Evolutionary conservation across 2,329 filamentous ascomycete genomes (phyloP).

Genomic region (Zasmidium citrigriseum): DNA sequence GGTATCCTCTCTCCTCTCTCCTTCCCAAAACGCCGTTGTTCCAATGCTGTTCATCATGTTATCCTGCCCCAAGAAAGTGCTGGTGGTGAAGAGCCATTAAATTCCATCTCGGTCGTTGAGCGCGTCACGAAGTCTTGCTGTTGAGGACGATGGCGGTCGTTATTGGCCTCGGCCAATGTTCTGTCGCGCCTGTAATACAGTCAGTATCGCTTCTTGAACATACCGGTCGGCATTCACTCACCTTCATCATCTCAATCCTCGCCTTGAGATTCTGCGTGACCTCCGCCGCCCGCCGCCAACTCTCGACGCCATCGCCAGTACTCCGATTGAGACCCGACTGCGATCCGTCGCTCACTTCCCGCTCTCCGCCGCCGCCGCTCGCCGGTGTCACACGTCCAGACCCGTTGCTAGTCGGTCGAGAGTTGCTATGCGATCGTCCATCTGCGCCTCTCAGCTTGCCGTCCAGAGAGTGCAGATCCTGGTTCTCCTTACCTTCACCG

Average conservation of each 20-base stretch:
- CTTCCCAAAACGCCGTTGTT: not conserved
- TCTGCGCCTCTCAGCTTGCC: conserved; percentile 27
- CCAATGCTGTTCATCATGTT: conserved; percentile 3
- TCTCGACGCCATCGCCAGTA: conserved; percentile 68
- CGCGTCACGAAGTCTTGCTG: not conserved
- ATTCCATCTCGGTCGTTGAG: conserved; percentile 3
- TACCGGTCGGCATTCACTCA: too few species aligned
- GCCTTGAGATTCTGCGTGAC: conserved; percentile 97
- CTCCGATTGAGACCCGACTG: conserved; percentile 13
- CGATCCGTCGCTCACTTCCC: conserved; percentile 7
- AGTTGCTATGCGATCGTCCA: conserved; percentile 12
- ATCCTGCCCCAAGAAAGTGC: not conserved
- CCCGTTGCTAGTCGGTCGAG: conserved; percentile 25
- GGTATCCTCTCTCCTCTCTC: not conserved
- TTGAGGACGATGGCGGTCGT: not conserved
- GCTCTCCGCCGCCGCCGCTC: conserved; percentile 10
- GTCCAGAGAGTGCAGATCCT: conserved; percentile 8
- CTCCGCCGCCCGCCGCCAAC: conserved; percentile 95
- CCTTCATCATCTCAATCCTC: conserved; percentile 98
- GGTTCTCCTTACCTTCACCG: conserved; percentile 51
- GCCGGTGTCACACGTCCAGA: conserved; percentile 51
- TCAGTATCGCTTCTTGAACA: not conserved
- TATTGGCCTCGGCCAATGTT: conserved; percentile 18
- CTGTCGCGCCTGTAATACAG: conserved; percentile 16
- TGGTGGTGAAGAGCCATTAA: not conserved